Base-by-base conservation (phyloP, 2,329 filamentous ascomycete species). In the Diaporthe sp. region DNA sequence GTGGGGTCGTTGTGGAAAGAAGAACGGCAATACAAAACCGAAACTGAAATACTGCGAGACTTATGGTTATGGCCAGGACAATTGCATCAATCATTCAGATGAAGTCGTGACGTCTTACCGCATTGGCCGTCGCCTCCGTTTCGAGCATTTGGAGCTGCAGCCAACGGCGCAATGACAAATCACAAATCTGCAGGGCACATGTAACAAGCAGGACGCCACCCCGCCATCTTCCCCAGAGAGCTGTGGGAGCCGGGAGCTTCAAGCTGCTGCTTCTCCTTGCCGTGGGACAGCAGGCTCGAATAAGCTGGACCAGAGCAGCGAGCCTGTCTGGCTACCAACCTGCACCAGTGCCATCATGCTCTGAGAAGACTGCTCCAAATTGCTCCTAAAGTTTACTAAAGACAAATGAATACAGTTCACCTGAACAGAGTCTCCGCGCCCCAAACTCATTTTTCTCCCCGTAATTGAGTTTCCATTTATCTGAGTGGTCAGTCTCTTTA, bases 41-140 rank as follows among this genome's bases (percentile, higher is more conserved):
- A n/a, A n/a, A 49, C 3, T 17, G 19, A 62, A 28, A 22, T 31
- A 8, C 19, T 22, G 22, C 7, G 34, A 25, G 42, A 17, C 19
- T 15, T 51, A 10, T 34, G 25, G 70, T 25, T 25, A 22, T 25
- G 49, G 46, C 5, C 31, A 9, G 57, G 31, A 19, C 31, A 61
- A 62, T 72, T 59, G 53, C 68, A 59, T 59, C 39, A 72, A 31
- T 62, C 49, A 61, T 28, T 37, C 44, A 31, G 22, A 28, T 10
- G 6, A 62, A 72, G 70, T 72, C 70, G 70, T 72, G 70, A 72
- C 70, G 70, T 72, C 55, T 62, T 62, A n/a, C 34, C 31, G 70
- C 55, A 28, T 39, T 37, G 31, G 39, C 42, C 42, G 15, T 61
- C 69, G 69, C 69, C 42, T 46, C 55, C 55, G 69, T 68, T 51